Base-by-base conservation (phyloP, 2,329 filamentous ascomycete genomes). In the Cladosporium sp. region DNA sequence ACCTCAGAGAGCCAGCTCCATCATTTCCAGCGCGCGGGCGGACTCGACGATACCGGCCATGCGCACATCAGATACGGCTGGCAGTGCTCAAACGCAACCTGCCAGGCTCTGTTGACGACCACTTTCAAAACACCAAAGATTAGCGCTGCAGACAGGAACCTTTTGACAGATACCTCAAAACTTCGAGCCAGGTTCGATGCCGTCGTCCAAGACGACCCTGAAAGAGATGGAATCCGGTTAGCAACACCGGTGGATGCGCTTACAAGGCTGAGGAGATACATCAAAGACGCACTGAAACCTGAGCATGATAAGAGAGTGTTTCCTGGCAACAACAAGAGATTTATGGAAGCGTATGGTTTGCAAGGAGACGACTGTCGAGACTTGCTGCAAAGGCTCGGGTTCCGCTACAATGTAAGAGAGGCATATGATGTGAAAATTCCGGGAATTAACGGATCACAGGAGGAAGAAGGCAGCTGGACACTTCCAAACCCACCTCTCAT, bases 261-360 rank as follows among this genome's bases (percentile, higher is more conserved):
- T 54, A 78, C 80, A 53, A 85, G 84, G 67, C 78, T 91, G 48
- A 81, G 83, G 64, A 80, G 80, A 56, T 91, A 91, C 72, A 77
- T 91, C 60, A 79, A 73, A 11, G 88, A 91, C 76, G 81, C 86
- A 10, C 75, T 87, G 64, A 79, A 81, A 53, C 78, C 83, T 23
- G 75, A 76, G 7, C 80, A 82, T 56, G 81, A 80, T 36, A 84
- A 82, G 70, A 82, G 83, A 68, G 76, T 80, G 53, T 88, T 91
- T 69, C 83, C 84, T 5, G 78, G 83, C 8, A 76, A 83, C 18
- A 91, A 91, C 72, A 88, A 88, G 73, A 84, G 85, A 65, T 91
- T 89, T 69, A 80, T 86, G 70, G 81, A 86, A 67, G 84, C 84
- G 1, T 89, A 90, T 74, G 88, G 86, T 11, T 8, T 70, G 7